A percentile compares a stretch with the other conserved stretches of the same genome.
phyloP scores from a whole-genome alignment of 805 yeast species.

The Saccharomycopsis synnaedendra region DNA sequence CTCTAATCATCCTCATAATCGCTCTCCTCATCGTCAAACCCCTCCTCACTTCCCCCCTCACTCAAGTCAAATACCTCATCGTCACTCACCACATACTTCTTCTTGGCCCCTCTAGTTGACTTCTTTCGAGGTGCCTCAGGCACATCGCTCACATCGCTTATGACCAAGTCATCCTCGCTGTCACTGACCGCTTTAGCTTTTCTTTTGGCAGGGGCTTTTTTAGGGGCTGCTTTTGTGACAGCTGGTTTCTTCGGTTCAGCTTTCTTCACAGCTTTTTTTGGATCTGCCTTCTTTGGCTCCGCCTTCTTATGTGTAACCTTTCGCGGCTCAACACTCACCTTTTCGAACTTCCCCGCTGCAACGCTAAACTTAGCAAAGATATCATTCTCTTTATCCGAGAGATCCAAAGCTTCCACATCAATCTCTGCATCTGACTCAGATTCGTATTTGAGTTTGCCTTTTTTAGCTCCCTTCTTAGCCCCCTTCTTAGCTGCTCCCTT shows the following conservation, averaged over 20 bases:
- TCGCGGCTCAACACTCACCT: slow-evolving; percentile 3
- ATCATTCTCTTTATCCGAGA: slow-evolving; percentile 10
- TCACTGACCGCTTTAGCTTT: not conserved
- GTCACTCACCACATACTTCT: not conserved
- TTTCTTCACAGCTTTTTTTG: slow-evolving; percentile 5
- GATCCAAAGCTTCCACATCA: not conserved
- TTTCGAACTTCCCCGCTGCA: slow-evolving; percentile 14
- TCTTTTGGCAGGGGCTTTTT: not conserved
- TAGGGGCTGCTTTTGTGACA: not conserved
- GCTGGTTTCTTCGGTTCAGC: slow-evolving; percentile 2
- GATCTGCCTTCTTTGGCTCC: slow-evolving; percentile 1
- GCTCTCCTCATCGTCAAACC: not conserved
- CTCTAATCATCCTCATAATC: not conserved
- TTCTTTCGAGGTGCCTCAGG: too few relatives aligned
- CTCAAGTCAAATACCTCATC: not conserved
- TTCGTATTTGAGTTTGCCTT: not conserved
- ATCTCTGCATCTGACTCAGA: slow-evolving; percentile 1
- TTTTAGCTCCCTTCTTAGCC: not conserved
- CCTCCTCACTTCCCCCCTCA: not conserved
- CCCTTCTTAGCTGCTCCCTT: slow-evolving; percentile 1
- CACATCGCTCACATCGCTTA: not conserved
- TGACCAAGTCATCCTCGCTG: not conserved
- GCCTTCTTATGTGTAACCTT: not conserved
- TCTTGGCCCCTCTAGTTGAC: not conserved
- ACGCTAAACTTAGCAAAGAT: slow-evolving; percentile 13